A percentile compares a stretch with the other conserved stretches of the same genome.
Evolutionary conservation across 371 early-diverging fungal species (phyloP).

Genomic region (Haplosporangium sp.): DNA sequence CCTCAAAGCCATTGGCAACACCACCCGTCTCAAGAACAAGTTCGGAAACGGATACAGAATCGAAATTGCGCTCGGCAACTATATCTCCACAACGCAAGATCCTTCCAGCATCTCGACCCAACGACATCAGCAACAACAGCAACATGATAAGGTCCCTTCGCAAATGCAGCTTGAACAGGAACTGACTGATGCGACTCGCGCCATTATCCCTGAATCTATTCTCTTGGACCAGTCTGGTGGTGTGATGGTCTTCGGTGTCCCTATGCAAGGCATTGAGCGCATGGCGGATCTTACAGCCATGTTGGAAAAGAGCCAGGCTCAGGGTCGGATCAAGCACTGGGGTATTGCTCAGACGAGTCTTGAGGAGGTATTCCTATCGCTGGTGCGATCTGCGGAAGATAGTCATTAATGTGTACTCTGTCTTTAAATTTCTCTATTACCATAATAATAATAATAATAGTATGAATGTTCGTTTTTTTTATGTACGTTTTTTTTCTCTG

Average conservation of each 20-base stretch:
- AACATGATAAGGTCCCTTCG: slow-evolving; percentile 1
- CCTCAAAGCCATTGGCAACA: slow-evolving; percentile 69
- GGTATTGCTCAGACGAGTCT: slow-evolving; percentile 76
- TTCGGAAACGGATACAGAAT: slow-evolving; percentile 75
- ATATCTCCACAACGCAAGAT: slow-evolving; percentile 11
- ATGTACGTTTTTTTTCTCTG: too few species aligned
- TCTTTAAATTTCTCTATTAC: too few species aligned
- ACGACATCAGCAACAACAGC: background rate
- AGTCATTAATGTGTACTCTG: slow-evolving; percentile 18
- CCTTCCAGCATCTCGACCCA: background rate
- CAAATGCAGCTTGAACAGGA: slow-evolving; percentile 40
- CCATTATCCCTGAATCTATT: slow-evolving; percentile 58
- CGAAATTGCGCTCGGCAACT: slow-evolving; percentile 46
- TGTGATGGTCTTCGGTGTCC: slow-evolving; percentile 69
- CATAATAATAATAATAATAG: too few species aligned
- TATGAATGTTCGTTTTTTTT: too few species aligned
- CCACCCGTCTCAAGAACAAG: slow-evolving; percentile 73
- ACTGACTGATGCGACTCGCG: slow-evolving; percentile 13
- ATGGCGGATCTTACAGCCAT: slow-evolving; percentile 65
- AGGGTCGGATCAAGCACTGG: slow-evolving; percentile 66
- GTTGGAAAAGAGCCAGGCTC: slow-evolving; percentile 56
- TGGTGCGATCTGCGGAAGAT: slow-evolving; percentile 49
- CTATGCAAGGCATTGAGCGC: slow-evolving; percentile 42
- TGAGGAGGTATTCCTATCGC: slow-evolving; percentile 67
- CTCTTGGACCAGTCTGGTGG: slow-evolving; percentile 75